Percentiles rank a stretch among this genome's conserved stretches.
These are phyloP conservation scores for Apiospora hydei DNA, from an alignment of 2,329 filamentous ascomycete species.

Conservation along the genomic window DNA sequence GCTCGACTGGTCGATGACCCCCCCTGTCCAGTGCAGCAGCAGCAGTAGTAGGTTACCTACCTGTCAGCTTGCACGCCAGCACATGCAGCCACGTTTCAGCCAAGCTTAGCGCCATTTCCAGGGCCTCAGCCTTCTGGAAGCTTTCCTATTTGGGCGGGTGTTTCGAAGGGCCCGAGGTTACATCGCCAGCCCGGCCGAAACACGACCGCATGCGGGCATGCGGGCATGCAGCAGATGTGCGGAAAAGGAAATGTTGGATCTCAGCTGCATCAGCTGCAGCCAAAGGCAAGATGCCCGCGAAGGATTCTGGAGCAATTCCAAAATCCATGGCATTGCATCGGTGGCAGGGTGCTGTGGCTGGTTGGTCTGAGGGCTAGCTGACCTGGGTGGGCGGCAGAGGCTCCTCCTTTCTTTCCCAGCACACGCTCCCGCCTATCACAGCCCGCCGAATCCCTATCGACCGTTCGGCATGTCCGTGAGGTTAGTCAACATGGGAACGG, in stretches of 20 bases:
- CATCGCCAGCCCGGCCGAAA: conserved; percentile 12
- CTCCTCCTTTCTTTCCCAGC: background rate
- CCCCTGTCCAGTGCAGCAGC: background rate
- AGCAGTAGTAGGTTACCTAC: background rate
- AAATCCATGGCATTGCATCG: background rate
- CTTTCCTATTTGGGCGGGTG: conserved; percentile 21
- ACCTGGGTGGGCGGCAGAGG: background rate
- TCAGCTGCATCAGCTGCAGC: conserved; percentile 18
- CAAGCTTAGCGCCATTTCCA: conserved; percentile 8
- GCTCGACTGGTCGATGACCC: background rate
- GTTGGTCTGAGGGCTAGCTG: background rate
- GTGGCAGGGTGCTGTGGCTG: background rate
- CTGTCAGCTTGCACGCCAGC: background rate
- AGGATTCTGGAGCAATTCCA: conserved; percentile 18
- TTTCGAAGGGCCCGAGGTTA: conserved; percentile 19
- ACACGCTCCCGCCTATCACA: background rate
- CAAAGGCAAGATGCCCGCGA: conserved; percentile 9
- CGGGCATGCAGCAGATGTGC: conserved; percentile 18
- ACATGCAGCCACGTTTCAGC: conserved; percentile 17
- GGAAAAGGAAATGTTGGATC: conserved; percentile 4
- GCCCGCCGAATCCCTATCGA: background rate
- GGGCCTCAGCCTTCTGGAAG: conserved; percentile 21
- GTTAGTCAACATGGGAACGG: background rate
- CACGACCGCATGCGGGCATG: conserved; percentile 12
- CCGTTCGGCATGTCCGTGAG: conserved; percentile 21